Evolutionary conservation across 1,139 yeast species (phyloP).

Genomic region (Dujonia santamariae): DNA sequence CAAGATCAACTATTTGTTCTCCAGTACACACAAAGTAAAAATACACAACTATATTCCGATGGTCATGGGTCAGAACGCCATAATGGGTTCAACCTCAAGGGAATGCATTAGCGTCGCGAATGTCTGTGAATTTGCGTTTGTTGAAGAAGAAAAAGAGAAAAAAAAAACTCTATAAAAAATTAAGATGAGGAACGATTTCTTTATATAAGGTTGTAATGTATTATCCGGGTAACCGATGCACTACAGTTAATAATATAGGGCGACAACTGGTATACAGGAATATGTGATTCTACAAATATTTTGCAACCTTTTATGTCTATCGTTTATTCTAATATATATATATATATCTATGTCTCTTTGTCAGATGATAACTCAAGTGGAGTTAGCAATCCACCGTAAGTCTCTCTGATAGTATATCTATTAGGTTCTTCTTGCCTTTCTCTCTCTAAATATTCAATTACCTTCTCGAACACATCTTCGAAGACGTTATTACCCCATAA

Average conservation of each 20-base stretch:
- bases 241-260: not conserved
- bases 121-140: slow-evolving; percentile 67
- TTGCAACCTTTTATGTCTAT: no score
- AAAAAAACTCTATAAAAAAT: slow-evolving; percentile 13
- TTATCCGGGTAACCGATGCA: slow-evolving; percentile 5
- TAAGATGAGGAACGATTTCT: slow-evolving; percentile 7
- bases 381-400: no score
- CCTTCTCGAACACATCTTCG: slow-evolving; percentile 23
- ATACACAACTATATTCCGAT: slow-evolving; percentile 53
- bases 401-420: no score
- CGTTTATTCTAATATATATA: no score
- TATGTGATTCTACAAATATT: no score
- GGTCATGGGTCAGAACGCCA: slow-evolving; percentile 80
- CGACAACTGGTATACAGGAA: no score
- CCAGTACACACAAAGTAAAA: slow-evolving; percentile 53
- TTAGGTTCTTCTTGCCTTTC: not conserved
- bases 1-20: slow-evolving; percentile 67
- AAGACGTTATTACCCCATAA: slow-evolving; percentile 31
- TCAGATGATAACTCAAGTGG: no score
- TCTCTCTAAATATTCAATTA: slow-evolving; percentile 12
- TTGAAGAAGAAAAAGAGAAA: slow-evolving; percentile 26
- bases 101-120: slow-evolving; percentile 63
- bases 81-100: slow-evolving; percentile 74
- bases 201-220: slow-evolving; percentile 2
- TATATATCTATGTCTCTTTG: no score